Conservation (phyloP, 75 land plant genomes). For the Selaginella moellendorffii region DNA sequence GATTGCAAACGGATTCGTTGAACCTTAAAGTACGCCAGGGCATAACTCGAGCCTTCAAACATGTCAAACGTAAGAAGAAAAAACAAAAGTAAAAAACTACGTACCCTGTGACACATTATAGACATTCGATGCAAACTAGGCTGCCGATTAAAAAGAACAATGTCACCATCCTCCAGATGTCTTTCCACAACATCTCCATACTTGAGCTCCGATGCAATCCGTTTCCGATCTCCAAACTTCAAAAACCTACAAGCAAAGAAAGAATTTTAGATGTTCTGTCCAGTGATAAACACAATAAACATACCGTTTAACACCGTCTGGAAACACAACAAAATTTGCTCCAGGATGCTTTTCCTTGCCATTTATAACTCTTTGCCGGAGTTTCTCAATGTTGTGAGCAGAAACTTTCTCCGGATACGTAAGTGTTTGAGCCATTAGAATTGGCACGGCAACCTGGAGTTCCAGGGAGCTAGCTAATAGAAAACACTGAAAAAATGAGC, state of each 20-base stretch:
- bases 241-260: too few relatives aligned
- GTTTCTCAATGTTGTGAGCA: conserved; percentile 71
- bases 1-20: conserved; percentile 98
- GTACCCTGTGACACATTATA: conserved; percentile 91
- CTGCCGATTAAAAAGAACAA: conserved; percentile 88
- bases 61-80: too few relatives aligned
- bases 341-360: conserved; percentile 79
- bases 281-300: too few relatives aligned
- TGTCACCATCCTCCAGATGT: conserved; percentile 92
- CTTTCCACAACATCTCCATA: conserved; percentile 71
- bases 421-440: conserved; percentile 65
- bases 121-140: conserved; percentile 98
- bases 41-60: conserved; percentile 69
- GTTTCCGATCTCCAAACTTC: conserved; percentile 42
- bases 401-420: conserved; percentile 91
- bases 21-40: conserved; percentile 96
- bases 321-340: conserved; percentile 52
- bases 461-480: neutral
- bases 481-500: neutral
- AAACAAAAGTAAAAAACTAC: too few relatives aligned
- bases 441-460: conserved; percentile 73
- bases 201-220: conserved; percentile 68
- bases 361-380: conserved; percentile 62
- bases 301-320: conserved; percentile 15
- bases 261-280: too few relatives aligned